These are phyloP conservation scores for Fusarium haematococcum DNA, from an alignment of 2,329 filamentous ascomycete species.

Conservation along the genomic window DNA sequence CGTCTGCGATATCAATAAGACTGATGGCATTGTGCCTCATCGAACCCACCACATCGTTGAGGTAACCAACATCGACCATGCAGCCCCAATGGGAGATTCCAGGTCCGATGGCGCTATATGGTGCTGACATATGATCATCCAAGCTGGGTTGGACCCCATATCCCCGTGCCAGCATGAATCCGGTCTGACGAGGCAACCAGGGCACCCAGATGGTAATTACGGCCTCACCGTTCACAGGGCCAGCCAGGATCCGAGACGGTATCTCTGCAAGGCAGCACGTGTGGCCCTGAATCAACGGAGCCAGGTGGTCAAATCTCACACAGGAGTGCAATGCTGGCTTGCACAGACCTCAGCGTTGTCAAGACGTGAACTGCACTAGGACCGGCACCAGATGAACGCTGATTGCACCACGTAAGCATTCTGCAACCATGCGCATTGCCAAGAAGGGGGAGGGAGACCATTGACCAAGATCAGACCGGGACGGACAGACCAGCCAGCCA, in stretches of 20 bases:
- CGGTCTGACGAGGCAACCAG: neutral
- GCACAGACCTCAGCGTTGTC: slow-evolving; percentile 3
- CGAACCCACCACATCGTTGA: neutral
- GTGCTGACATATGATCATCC: slow-evolving; percentile 23
- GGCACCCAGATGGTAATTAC: slow-evolving; percentile 3
- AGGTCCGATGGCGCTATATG: slow-evolving; percentile 11
- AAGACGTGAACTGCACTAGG: slow-evolving; percentile 24
- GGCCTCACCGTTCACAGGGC: slow-evolving; percentile 9
- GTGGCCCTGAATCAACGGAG: slow-evolving; percentile 7
- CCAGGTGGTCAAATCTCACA: slow-evolving; percentile 14
- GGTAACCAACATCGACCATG: neutral
- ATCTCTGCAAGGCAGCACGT: slow-evolving; percentile 5
- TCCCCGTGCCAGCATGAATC: neutral
- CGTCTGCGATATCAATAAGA: neutral
- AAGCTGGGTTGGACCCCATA: neutral
- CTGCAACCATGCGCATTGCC: slow-evolving; percentile 26
- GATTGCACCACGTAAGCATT: slow-evolving; percentile 31
- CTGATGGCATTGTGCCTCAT: neutral
- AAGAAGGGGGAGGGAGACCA: slow-evolving; percentile 1
- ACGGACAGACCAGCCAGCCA: neutral
- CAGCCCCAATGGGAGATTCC: neutral
- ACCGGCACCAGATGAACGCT: slow-evolving; percentile 8
- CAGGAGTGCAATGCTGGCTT: slow-evolving; percentile 10
- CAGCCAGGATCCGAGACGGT: slow-evolving; percentile 7
- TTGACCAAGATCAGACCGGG: slow-evolving; percentile 2